These are phyloP conservation scores for Conringia planisiliqua DNA, from an alignment of 345 rosid genomes.

Conservation along the genomic window DNA sequence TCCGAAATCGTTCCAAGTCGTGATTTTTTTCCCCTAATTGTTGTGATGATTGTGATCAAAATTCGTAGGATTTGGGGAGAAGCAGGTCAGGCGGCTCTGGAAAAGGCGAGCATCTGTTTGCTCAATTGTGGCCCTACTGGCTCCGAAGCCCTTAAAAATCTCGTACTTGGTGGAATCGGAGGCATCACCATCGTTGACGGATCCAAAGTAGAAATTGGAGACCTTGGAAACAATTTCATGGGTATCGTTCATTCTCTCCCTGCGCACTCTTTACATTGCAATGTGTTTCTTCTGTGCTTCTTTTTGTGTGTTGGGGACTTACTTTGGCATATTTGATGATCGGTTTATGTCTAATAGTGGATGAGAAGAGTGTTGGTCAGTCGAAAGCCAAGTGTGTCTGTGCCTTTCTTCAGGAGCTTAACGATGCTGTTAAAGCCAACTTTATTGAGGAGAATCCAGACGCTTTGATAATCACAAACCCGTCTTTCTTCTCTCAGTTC, in stretches of 20 bases:
- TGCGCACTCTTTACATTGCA: neutral
- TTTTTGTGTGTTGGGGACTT: neutral
- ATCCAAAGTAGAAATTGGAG: constrained; percentile 73
- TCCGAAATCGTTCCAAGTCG: neutral
- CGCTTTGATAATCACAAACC: constrained; percentile 53
- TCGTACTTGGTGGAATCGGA: constrained; percentile 96
- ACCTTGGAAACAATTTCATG: constrained; percentile 97
- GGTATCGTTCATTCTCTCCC: constrained; percentile 31
- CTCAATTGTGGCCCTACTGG: constrained; percentile 97
- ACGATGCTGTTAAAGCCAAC: constrained; percentile 79
- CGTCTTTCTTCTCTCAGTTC: constrained; percentile 81
- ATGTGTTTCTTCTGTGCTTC: neutral
- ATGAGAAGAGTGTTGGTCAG: constrained; percentile 71
- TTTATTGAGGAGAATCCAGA: constrained; percentile 79
- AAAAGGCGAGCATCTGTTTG: constrained; percentile 82
- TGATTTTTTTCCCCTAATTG: neutral
- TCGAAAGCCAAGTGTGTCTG: constrained; percentile 87
- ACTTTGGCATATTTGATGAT: neutral
- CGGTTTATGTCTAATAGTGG: constrained; percentile 43
- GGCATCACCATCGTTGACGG: constrained; percentile 90
- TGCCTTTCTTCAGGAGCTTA: constrained; percentile 86
- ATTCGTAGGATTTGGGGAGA: constrained; percentile 92
- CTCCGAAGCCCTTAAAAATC: constrained; percentile 85
- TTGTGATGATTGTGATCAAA: neutral
- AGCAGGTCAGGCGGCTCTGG: constrained; percentile 82